Evolutionary conservation across 768 basidiomycete genomes (phyloP).

Genomic region (Phylloporus rhodoxanthus): DNA sequence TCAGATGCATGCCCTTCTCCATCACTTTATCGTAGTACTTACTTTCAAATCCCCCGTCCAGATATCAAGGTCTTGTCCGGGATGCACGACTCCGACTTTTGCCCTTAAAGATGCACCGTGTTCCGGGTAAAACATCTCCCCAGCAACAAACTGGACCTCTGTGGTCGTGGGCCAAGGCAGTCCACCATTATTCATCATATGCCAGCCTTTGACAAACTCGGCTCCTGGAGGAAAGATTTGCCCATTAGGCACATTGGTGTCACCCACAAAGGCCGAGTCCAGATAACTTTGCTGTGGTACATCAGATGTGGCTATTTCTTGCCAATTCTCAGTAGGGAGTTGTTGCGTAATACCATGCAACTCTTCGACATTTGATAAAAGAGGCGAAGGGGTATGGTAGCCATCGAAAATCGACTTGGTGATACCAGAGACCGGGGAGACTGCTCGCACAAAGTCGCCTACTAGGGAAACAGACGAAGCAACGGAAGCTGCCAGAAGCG

Average conservation of each 20-base stretch:
- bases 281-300: conserved; percentile 18
- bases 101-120: conserved; percentile 29
- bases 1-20: conserved; percentile 1
- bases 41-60: conserved; percentile 75
- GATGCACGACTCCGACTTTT: conserved; percentile 49
- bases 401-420: conserved; percentile 30
- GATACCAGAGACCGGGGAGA: conserved; percentile 5
- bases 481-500: conserved; percentile 23
- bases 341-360: neutral
- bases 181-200: conserved; percentile 59
- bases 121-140: conserved; percentile 49
- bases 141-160: conserved; percentile 64
- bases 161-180: conserved; percentile 65
- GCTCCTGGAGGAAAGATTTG: conserved; percentile 77
- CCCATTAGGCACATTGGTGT: conserved; percentile 69
- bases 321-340: neutral
- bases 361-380: conserved; percentile 2
- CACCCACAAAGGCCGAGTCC: conserved; percentile 54
- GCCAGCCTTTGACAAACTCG: conserved; percentile 83
- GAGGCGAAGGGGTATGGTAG: conserved; percentile 18
- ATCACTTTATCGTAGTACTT: conserved; percentile 11
- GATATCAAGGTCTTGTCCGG: conserved; percentile 56
- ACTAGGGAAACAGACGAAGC: conserved; percentile 6
- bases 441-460: neutral
- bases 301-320: neutral